Evolutionary conservation across 768 basidiomycete genomes (phyloP).

Genomic region (Suillus lakei): DNA sequence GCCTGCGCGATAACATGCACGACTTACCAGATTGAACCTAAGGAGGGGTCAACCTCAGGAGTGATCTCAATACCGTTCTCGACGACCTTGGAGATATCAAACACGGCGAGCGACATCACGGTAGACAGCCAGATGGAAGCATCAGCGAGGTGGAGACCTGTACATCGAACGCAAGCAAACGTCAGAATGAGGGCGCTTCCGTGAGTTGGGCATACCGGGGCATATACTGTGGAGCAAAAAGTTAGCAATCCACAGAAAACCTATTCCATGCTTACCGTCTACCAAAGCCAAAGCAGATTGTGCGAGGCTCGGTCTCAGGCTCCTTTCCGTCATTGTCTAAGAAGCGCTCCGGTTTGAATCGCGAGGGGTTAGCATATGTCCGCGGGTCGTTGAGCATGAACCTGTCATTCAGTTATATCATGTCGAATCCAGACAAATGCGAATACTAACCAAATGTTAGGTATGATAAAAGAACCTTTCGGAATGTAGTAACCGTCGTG

Average conservation of each 20-base stretch:
- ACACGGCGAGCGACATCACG: conserved; percentile 50
- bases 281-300: conserved; percentile 72
- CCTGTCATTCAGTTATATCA: conserved; percentile 18
- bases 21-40: conserved; percentile 64
- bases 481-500: conserved; percentile 68
- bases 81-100: conserved; percentile 50
- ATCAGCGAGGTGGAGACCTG: conserved; percentile 57
- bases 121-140: conserved; percentile 51
- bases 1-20: not conserved
- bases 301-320: conserved; percentile 62
- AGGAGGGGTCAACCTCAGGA: conserved; percentile 59
- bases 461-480: conserved; percentile 39
- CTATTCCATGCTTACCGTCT: conserved; percentile 47
- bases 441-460: conserved; percentile 26
- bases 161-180: conserved; percentile 19
- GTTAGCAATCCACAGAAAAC: conserved; percentile 13
- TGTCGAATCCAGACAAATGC: conserved; percentile 15
- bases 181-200: conserved; percentile 14
- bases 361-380: conserved; percentile 55
- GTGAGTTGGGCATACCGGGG: conserved; percentile 24
- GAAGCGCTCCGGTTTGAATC: conserved; percentile 67
- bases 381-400: conserved; percentile 35
- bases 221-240: conserved; percentile 25
- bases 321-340: conserved; percentile 40
- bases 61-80: conserved; percentile 52